phyloP scores from a whole-genome alignment of 1,284 basidiomycete genomes.

The Tetrapyrgos nigripes region DNA sequence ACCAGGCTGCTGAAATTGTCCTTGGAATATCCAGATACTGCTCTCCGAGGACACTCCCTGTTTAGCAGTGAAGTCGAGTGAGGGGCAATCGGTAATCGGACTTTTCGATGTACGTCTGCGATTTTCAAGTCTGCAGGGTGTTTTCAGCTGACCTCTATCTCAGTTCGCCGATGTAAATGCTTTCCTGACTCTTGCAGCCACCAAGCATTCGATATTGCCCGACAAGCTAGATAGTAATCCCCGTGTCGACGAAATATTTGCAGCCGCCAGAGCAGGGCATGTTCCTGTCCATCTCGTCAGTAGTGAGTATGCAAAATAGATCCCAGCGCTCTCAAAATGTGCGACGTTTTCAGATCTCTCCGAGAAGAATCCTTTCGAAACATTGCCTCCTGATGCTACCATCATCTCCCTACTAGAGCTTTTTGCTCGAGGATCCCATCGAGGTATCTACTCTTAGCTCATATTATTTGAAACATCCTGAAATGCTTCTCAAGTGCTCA shows the following conservation, averaged over 20 bases:
- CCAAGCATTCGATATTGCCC: slow-evolving; percentile 65
- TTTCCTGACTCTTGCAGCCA: slow-evolving; percentile 80
- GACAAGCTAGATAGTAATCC: slow-evolving; percentile 65
- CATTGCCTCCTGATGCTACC: slow-evolving; percentile 65
- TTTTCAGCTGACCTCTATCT: not conserved
- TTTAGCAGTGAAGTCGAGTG: slow-evolving; percentile 57
- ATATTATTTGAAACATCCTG: not conserved
- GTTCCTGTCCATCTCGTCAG: slow-evolving; percentile 78
- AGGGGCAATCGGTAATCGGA: slow-evolving; percentile 50
- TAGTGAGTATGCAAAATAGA: slow-evolving; percentile 62
- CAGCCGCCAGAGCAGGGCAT: slow-evolving; percentile 71
- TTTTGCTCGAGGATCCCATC: slow-evolving; percentile 73
- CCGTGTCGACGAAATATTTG: slow-evolving; percentile 68
- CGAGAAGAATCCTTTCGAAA: slow-evolving; percentile 79
- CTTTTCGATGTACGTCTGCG: slow-evolving; percentile 71
- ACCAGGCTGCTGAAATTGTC: not conserved
- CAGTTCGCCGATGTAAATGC: slow-evolving; percentile 85
- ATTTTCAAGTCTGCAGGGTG: not conserved
- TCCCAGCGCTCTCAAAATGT: not conserved
- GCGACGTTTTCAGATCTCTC: slow-evolving; percentile 62
- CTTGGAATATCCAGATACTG: slow-evolving; percentile 52
- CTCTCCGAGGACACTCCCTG: slow-evolving; percentile 68
- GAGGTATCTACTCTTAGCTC: slow-evolving; percentile 49
- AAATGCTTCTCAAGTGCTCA: slow-evolving; percentile 48
- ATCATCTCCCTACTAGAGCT: slow-evolving; percentile 66